Percentiles rank a stretch among this genome's conserved stretches.
These are phyloP conservation scores for Raphanus raphanistrum DNA, from an alignment of 345 rosid genomes.

Conservation along the genomic window DNA sequence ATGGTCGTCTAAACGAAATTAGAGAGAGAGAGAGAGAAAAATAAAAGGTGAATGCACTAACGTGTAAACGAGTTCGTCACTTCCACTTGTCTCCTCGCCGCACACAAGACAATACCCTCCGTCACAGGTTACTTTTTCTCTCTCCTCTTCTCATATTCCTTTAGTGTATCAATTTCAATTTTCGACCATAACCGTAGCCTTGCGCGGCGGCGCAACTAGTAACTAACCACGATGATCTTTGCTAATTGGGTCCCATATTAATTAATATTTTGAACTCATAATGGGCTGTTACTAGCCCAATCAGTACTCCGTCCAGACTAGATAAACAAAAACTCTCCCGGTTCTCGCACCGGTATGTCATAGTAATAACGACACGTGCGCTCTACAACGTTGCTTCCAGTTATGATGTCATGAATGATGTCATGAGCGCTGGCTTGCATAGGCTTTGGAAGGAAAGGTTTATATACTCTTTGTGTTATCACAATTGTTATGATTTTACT, in stretches of 20 bases:
- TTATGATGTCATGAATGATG: conserved; percentile 96
- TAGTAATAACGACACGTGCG: no score
- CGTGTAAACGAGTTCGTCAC: conserved; percentile 2
- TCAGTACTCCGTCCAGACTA: no score
- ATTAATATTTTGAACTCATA: no score
- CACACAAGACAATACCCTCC: neutral
- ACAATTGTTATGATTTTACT: neutral
- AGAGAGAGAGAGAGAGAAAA: neutral
- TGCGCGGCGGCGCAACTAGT: no score
- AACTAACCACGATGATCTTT: no score
- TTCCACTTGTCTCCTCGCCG: neutral
- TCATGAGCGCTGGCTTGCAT: conserved; percentile 94
- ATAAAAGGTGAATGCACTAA: neutral
- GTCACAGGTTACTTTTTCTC: neutral
- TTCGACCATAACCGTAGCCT: no score
- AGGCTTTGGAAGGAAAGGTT: conserved; percentile 97
- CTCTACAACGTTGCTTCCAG: conserved; percentile 36
- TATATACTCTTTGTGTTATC: neutral
- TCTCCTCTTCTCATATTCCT: no score
- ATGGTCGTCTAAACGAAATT: neutral
- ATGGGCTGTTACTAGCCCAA: no score
- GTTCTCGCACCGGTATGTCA: no score
- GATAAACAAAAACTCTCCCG: no score
- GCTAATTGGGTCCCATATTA: no score
- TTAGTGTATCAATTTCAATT: no score